Evolutionary conservation across 306 rosid species (phyloP).

Genomic region (Cercis canadensis): DNA sequence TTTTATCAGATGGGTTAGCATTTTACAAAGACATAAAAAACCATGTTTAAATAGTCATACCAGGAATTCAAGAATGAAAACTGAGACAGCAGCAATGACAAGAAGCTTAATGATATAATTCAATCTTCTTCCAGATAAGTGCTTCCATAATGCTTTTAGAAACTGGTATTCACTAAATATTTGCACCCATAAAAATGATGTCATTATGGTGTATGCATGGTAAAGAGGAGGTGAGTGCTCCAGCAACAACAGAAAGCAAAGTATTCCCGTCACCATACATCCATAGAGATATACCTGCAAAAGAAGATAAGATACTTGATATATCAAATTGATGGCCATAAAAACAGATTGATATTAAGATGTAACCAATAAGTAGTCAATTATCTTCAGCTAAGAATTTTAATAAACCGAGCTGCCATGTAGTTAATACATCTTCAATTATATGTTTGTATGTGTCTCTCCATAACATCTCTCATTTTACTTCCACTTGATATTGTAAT

Average conservation of each 20-base stretch:
- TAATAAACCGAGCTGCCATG: slow-evolving; percentile 14
- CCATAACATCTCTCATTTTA: slow-evolving; percentile 14
- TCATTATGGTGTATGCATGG: slow-evolving; percentile 76
- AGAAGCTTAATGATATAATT: slow-evolving; percentile 57
- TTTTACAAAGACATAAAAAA: slow-evolving; percentile 36
- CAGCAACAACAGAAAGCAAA: slow-evolving; percentile 62
- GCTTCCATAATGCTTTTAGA: slow-evolving; percentile 72
- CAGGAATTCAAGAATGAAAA: slow-evolving; percentile 79
- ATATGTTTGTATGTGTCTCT: neutral
- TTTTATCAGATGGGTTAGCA: slow-evolving; percentile 39
- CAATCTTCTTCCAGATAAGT: slow-evolving; percentile 61
- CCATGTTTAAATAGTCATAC: slow-evolving; percentile 49
- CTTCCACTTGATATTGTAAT: slow-evolving; percentile 23
- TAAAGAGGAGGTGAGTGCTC: slow-evolving; percentile 92
- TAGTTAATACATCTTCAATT: slow-evolving; percentile 17
- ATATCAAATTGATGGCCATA: slow-evolving; percentile 6
- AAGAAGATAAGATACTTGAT: slow-evolving; percentile 32
- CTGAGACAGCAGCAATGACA: slow-evolving; percentile 56
- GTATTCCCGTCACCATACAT: slow-evolving; percentile 57
- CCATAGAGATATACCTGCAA: slow-evolving; percentile 77
- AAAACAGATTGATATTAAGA: slow-evolving; percentile 16
- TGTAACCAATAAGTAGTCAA: slow-evolving; percentile 1
- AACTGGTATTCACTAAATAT: slow-evolving; percentile 73
- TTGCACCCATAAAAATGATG: slow-evolving; percentile 77
- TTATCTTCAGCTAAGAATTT: slow-evolving; percentile 34